These are phyloP conservation scores for Meredithiella fracta DNA, from an alignment of 2,329 filamentous ascomycete genomes.

Conservation along the genomic window DNA sequence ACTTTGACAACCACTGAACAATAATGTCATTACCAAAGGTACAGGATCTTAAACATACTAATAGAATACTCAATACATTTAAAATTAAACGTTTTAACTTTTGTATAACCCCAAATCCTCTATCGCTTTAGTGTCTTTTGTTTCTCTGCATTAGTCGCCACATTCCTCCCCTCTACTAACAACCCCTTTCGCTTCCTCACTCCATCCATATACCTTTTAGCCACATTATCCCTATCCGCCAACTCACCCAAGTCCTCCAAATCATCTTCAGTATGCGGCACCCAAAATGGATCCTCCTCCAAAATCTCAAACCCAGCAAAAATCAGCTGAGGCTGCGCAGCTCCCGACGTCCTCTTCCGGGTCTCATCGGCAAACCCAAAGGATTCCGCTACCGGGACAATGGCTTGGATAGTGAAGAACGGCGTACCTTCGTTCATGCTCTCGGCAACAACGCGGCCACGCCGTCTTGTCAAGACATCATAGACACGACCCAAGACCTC, in stretches of 20 bases:
- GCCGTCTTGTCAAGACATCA: slow-evolving; percentile 86
- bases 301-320: slow-evolving; percentile 87
- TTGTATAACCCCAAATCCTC: background rate
- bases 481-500: slow-evolving; percentile 93
- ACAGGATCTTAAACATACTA: too few species aligned
- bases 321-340: slow-evolving; percentile 79
- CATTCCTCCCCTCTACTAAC: slow-evolving; percentile 59
- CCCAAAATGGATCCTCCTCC: slow-evolving; percentile 95
- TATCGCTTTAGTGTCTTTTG: slow-evolving; percentile 54
- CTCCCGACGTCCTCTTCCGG: slow-evolving; percentile 79
- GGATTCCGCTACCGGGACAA: slow-evolving; percentile 81
- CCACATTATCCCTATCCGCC: slow-evolving; percentile 87
- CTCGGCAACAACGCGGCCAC: slow-evolving; percentile 78
- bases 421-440: slow-evolving; percentile 87
- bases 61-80: background rate
- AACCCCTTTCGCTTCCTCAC: slow-evolving; percentile 79
- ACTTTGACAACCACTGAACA: too few species aligned
- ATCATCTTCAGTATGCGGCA: slow-evolving; percentile 89
- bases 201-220: slow-evolving; percentile 86
- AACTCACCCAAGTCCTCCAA: slow-evolving; percentile 89
- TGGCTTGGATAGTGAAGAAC: slow-evolving; percentile 83
- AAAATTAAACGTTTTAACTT: too few species aligned
- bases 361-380: slow-evolving; percentile 97
- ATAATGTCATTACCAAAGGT: too few species aligned
- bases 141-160: slow-evolving; percentile 84